Evolutionary conservation across 2,329 filamentous ascomycete species (phyloP), one percentile per base, ranked within the genome.

Genomic region (Penicillium sp.): DNA sequence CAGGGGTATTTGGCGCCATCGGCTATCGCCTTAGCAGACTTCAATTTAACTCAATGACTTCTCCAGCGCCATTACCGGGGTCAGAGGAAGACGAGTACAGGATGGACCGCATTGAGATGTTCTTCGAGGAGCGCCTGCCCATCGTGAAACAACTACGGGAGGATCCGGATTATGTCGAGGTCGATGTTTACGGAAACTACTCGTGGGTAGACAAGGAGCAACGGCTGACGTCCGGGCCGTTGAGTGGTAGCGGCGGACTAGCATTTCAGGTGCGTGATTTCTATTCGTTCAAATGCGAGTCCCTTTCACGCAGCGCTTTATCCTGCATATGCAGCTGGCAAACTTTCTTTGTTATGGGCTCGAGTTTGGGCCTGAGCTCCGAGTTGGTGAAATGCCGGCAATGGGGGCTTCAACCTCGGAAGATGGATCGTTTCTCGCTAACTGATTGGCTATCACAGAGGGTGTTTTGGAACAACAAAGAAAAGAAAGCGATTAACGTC

Each of bases 401-500:
- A 41, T 29, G 26, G 21, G 35, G 23, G 38, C 47, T 41, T 45
- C 41, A 56, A 35, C 48, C 55, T 62, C 30, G 60, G 49, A 35
- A 23, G 38, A 23, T 29, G 17, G 30, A 17, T 56, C n/a, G 11
- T 44, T 57, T 31, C 11, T 55, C 29, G 55, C 60, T 62, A 54
- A 64, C 70, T 69, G 68, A 69, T 60, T 51, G 55, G 56, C 56
- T 55, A 41, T 76, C 26, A 68, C 85, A 91, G 80, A 83, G 85
- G 68, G 77, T 90, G 1, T 93, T 91, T 71, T 86, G 84, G 81
- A 86, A 91, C 71, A 70, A 78, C 3, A 74, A 75, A 31, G 85
- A 87, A 7, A 83, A 86, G 66, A 85, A 87, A 68, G 74, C 87
- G 38, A 78, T 89, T 11, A 85, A 83, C 54, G 82, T 93, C n/a